Conservation (phyloP, 441 rosid genomes). For the California macrophylla region DNA sequence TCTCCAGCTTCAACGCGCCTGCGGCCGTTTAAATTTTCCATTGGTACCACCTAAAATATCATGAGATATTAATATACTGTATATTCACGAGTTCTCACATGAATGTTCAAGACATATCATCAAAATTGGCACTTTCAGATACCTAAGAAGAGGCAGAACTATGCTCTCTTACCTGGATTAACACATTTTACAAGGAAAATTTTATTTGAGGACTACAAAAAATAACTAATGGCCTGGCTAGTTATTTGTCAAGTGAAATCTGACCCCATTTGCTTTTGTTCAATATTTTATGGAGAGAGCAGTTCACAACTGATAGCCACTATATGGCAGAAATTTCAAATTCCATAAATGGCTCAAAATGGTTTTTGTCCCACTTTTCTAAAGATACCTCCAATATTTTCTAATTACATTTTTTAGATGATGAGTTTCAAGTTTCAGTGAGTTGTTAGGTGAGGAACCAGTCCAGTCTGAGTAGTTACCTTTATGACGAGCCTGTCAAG, state of each 20-base stretch:
- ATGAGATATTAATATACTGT: background rate
- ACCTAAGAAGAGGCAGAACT: background rate
- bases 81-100: background rate
- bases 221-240: background rate
- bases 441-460: background rate
- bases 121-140: background rate
- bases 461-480: slow-evolving; percentile 30
- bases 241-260: background rate
- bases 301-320: background rate
- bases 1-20: slow-evolving; percentile 24
- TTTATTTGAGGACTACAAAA: background rate
- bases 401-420: background rate
- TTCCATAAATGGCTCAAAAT: background rate
- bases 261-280: background rate
- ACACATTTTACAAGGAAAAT: background rate
- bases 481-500: slow-evolving; percentile 69
- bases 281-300: background rate
- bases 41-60: slow-evolving; percentile 20
- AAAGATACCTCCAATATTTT: background rate
- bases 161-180: background rate
- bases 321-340: background rate
- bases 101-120: background rate
- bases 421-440: background rate
- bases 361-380: background rate
- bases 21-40: slow-evolving; percentile 25